phyloP scores from a whole-genome alignment of 2,329 filamentous ascomycete genomes.

The Ophiocordyceps sinensis region DNA sequence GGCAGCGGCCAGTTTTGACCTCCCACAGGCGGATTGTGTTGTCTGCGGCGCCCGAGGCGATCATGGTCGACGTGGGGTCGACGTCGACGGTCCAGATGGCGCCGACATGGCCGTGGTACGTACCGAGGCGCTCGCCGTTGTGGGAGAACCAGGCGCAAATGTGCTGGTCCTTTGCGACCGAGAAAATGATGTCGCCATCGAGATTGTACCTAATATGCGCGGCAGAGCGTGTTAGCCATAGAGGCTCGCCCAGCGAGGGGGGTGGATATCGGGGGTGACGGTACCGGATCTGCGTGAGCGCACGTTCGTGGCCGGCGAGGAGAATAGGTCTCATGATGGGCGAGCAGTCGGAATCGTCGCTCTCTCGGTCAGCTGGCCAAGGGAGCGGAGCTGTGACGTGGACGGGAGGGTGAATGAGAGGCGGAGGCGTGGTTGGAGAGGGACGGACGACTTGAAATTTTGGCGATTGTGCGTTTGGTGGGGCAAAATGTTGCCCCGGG shows the following conservation, averaged over 20 bases:
- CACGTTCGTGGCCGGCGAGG: slow-evolving; percentile 90
- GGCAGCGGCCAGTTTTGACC: slow-evolving; percentile 75
- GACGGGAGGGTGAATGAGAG: slow-evolving; percentile 8
- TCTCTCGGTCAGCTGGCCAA: slow-evolving; percentile 3
- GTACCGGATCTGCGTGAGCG: slow-evolving; percentile 86
- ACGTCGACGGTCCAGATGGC: slow-evolving; percentile 98
- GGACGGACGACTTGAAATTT: slow-evolving; percentile 22
- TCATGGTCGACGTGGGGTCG: slow-evolving; percentile 78
- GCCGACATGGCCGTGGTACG: slow-evolving; percentile 93
- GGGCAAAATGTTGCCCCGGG: slow-evolving; percentile 14
- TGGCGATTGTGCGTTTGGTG: slow-evolving; percentile 32
- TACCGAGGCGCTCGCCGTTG: slow-evolving; percentile 94
- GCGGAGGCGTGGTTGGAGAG: slow-evolving; percentile 7
- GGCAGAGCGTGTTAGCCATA: neutral
- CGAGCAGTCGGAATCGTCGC: slow-evolving; percentile 4
- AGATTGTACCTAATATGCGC: slow-evolving; percentile 56
- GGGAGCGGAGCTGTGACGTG: slow-evolving; percentile 2
- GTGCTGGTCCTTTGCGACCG: slow-evolving; percentile 88
- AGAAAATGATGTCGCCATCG: slow-evolving; percentile 95
- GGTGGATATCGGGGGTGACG: slow-evolving; percentile 1
- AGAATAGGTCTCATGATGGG: slow-evolving; percentile 89
- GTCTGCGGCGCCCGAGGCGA: slow-evolving; percentile 92
- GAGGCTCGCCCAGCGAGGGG: neutral
- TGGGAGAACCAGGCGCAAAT: slow-evolving; percentile 95
- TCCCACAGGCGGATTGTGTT: slow-evolving; percentile 98